Evolutionary conservation across 345 rosid species (phyloP), one percentile per base, ranked within the genome.

Genomic region (Erucastrum elatum): DNA sequence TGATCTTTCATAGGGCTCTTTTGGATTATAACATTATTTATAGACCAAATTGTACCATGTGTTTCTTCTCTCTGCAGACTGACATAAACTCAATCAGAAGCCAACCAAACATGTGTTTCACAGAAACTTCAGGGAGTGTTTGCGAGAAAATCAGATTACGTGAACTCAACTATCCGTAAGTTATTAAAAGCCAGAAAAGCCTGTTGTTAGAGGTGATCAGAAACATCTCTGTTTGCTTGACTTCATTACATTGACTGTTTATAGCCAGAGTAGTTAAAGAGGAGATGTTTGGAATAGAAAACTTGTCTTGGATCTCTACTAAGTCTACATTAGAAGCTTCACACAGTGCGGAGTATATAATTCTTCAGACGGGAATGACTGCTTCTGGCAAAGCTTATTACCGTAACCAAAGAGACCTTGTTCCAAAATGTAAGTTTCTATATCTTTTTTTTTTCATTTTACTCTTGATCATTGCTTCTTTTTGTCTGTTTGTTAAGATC

Each of bases 351-450:
- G 97, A 94, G 66, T 82, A 84, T 84, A 82, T 94, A 82, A 92
- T 94, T 82, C 87, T 94, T 75, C 94, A 87, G 85, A 90, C 98
- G 8, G 98, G 98, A 78, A 94, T 94, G 98, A 90, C 98, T 59
- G 94, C 95, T 35, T 94, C 92, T 67, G 98, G 98, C 67, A 92
- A 92, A 82, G 92, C 94, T 56, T 90, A 85, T 86, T 94, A 90
- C 86, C 85, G 96, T 80, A 87, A 85, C 72, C 92, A 88, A 74
- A 82, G 87, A 63, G 98, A 94, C 85, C 96, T 94, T 49, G 89
- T 90, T 68, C 96, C 97, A 21, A 55, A 92, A 89, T 72, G 98
- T 94, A 82, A 27, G 86, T 66, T 44, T n/a, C 7, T 51, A 6
- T 6, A 5, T 21, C 21, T 21, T 21, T 21, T 74, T 34, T 17